Evolutionary conservation across 2,329 filamentous ascomycete species (phyloP).

Genomic region (Hymenoscyphus scutula): DNA sequence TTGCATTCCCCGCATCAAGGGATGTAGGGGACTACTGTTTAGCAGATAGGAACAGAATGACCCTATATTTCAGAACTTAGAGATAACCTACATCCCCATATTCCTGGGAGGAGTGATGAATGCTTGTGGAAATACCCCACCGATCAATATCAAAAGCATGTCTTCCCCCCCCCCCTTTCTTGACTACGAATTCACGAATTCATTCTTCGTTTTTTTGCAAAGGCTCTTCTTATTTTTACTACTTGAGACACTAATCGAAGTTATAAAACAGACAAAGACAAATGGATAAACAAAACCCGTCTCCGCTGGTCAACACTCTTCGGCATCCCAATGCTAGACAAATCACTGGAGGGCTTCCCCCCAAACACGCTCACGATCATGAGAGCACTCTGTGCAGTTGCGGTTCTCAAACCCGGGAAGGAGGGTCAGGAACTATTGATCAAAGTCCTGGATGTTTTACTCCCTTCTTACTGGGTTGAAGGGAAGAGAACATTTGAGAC

Average conservation of each 20-base stretch:
- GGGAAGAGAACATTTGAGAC: slow-evolving; percentile 25
- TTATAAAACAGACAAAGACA: slow-evolving; percentile 51
- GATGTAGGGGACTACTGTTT: background rate
- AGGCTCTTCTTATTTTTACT: no score
- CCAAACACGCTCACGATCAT: slow-evolving; percentile 49
- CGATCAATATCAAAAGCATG: slow-evolving; percentile 55
- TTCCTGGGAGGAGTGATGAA: slow-evolving; percentile 60
- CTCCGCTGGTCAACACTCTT: slow-evolving; percentile 52
- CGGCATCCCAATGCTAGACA: slow-evolving; percentile 49
- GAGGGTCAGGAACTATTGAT: slow-evolving; percentile 20
- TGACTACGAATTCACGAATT: background rate
- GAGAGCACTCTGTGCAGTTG: slow-evolving; percentile 50
- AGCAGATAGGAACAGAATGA: slow-evolving; percentile 45
- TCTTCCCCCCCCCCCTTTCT: background rate
- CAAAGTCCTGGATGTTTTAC: slow-evolving; percentile 27
- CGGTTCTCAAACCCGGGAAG: slow-evolving; percentile 21
- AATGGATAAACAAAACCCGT: slow-evolving; percentile 54
- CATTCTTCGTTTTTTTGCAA: no score
- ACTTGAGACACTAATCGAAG: no score
- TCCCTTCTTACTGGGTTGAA: slow-evolving; percentile 28
- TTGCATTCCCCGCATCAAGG: background rate
- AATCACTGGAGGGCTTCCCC: slow-evolving; percentile 50
- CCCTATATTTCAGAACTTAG: slow-evolving; percentile 51
- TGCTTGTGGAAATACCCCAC: slow-evolving; percentile 50
- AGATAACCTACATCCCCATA: slow-evolving; percentile 57